Evolutionary conservation across 1,284 basidiomycete genomes (phyloP).

Genomic region (Hymenochaete sp.): DNA sequence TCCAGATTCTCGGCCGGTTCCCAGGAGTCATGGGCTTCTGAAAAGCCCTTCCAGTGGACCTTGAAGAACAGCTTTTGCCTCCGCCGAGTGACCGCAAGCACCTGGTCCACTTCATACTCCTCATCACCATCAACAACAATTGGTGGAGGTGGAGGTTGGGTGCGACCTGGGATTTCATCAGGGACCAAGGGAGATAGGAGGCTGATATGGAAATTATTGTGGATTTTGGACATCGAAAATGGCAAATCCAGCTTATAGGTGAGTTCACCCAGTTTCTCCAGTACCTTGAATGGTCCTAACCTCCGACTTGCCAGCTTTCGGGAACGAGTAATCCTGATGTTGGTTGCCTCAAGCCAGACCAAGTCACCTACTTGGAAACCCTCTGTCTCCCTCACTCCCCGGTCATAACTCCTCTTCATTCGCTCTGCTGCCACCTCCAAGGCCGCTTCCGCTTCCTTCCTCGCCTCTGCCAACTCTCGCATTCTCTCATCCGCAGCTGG

Average conservation of each 20-base stretch:
- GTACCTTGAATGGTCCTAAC: conserved; percentile 20
- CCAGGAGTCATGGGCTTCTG: conserved; percentile 12
- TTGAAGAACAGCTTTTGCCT: no score
- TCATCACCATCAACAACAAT: background rate
- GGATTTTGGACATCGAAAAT: conserved; percentile 18
- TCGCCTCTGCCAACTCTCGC: background rate
- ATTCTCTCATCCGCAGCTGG: background rate
- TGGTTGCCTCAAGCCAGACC: conserved; percentile 22
- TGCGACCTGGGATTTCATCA: background rate
- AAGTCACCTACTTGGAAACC: conserved; percentile 19
- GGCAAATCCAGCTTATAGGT: conserved; percentile 21
- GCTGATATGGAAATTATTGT: conserved; percentile 27
- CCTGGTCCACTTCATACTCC: conserved; percentile 6
- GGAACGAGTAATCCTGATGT: conserved; percentile 21
- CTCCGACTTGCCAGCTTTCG: conserved; percentile 20
- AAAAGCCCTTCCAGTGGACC: conserved; percentile 16
- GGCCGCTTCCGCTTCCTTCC: no score
- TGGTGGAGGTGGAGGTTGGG: conserved; percentile 1
- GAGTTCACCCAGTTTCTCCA: conserved; percentile 8
- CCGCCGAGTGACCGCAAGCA: no score
- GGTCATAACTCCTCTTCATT: background rate
- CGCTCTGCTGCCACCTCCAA: background rate
- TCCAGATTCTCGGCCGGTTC: background rate
- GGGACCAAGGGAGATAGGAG: conserved; percentile 19
- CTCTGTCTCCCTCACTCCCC: background rate